Base-by-base conservation (phyloP, 2,329 filamentous ascomycete species). In the Claviceps africana region DNA sequence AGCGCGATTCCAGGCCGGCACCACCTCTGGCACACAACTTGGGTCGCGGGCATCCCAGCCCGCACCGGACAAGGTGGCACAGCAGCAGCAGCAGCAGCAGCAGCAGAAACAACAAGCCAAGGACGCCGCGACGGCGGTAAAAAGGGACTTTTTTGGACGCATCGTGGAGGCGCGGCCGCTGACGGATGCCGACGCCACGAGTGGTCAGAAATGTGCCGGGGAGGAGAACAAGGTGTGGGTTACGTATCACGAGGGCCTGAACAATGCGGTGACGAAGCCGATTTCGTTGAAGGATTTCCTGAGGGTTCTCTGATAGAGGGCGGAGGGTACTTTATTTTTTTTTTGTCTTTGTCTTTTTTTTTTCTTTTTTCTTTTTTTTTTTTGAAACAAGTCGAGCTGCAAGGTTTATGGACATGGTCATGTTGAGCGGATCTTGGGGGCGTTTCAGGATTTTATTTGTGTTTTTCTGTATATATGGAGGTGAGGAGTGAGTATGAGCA, bases 191-290 rank as follows among this genome's bases (percentile, higher is more conserved):
- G 72, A 74, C 44, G 70, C 64, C 11, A 70, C 70, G 52, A 63
- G 54, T 15, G 56, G 53, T 47, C 64, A 61, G 39, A 64, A 59
- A 55, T 60, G 60, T 54, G 65, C 61, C 40, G 64, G 67, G 44
- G 76, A 76, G 47, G 76, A 73, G 48, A 79, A 61, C 10, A 74
- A 83, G 59, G 85, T 90, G 4, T 95, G 89, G 89, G 82, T 95
- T 43, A 91, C 81, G 56, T 96, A 83, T 66, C 83, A 95, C 61
- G 90, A 96, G 70, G 90, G 90, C 0, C 82, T 88, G 64, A 93
- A 88, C 52, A 95, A 96, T 74, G 90, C 90, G 11, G 90, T 96
- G 55, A 77, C 86, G 65, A 95, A 95, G 66, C 87, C 88, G 2
- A 82, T 96, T 56, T 86, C 86, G 9, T 65, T 95, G 65, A 76